A percentile compares a stretch with the other conserved stretches of the same genome.
Conservation (phyloP, 495 filamentous ascomycete genomes). For the Chaetomium tenue region DNA sequence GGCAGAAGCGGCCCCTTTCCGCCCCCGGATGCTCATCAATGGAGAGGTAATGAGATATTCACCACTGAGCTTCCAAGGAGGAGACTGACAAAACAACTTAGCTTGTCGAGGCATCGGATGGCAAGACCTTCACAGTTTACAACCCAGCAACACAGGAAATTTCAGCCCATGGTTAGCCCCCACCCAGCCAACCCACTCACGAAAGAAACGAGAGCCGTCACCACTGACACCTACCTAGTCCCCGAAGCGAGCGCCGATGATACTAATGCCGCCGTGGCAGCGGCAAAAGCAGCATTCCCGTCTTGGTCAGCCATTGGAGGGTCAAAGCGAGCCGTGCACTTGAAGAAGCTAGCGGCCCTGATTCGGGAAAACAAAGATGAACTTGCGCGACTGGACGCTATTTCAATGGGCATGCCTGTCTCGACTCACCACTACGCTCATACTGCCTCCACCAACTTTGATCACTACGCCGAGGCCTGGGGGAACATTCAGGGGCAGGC, state of each 20-base stretch:
- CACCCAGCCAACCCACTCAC: too few relatives aligned
- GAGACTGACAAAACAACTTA: conserved; percentile 17
- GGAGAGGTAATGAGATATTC: conserved; percentile 31
- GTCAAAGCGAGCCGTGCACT: conserved; percentile 41
- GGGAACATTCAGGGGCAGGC: conserved; percentile 61
- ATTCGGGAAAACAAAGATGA: conserved; percentile 48
- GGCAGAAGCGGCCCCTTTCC: conserved; percentile 4
- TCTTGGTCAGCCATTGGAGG: conserved; percentile 54
- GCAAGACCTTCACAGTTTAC: conserved; percentile 27
- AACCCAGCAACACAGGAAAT: conserved; percentile 36
- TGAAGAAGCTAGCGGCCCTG: conserved; percentile 55
- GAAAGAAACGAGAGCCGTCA: background rate
- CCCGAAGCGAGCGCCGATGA: conserved; percentile 45
- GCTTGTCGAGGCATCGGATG: conserved; percentile 41
- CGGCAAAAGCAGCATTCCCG: conserved; percentile 59
- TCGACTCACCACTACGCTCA: conserved; percentile 38
- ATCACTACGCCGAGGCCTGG: conserved; percentile 42
- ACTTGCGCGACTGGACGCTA: conserved; percentile 54
- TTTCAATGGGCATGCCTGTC: conserved; percentile 52
- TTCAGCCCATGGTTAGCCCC: conserved; percentile 28
- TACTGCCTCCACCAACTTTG: conserved; percentile 27
- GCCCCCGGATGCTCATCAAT: conserved; percentile 40
- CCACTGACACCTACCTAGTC: conserved; percentile 18
- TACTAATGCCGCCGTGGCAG: conserved; percentile 56
- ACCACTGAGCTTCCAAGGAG: too few relatives aligned